phyloP scores from a whole-genome alignment of 345 rosid genomes.

The Hibiscus syriacus region DNA sequence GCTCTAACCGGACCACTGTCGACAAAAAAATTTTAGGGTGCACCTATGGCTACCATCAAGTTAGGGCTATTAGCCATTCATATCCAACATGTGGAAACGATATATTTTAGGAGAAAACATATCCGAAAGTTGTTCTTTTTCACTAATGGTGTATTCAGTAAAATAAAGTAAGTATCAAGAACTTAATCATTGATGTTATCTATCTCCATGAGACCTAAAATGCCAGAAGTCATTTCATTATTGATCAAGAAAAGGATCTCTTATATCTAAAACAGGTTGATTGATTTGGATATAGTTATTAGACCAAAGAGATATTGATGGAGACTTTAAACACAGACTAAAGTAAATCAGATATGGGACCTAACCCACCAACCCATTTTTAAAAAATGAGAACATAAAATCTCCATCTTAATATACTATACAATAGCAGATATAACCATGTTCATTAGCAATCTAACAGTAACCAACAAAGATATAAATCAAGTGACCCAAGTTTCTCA shows the following conservation, averaged over 20 bases:
- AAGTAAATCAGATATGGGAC: constrained; percentile 5
- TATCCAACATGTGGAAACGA: not conserved
- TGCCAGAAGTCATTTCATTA: not conserved
- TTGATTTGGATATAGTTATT: not conserved
- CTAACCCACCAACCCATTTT: not conserved
- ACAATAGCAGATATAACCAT: not conserved
- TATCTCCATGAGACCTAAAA: not conserved
- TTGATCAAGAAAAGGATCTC: not conserved
- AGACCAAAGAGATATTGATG: not conserved
- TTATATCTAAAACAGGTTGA: constrained; percentile 1
- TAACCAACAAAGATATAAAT: no score
- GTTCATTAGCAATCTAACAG: not conserved
- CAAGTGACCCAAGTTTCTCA: no score
- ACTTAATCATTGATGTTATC: not conserved
- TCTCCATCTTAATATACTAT: not conserved
- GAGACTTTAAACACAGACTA: not conserved
- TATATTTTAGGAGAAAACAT: not conserved
- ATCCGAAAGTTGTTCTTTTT: not conserved
- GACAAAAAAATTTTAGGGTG: not conserved
- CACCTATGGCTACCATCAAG: not conserved
- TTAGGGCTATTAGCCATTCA: constrained; percentile 5
- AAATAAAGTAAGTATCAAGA: not conserved
- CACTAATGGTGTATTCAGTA: not conserved
- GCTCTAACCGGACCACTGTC: not conserved
- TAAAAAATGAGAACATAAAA: not conserved